phyloP scores from a whole-genome alignment of 306 rosid species.

The Citrullus mucosospermus region DNA sequence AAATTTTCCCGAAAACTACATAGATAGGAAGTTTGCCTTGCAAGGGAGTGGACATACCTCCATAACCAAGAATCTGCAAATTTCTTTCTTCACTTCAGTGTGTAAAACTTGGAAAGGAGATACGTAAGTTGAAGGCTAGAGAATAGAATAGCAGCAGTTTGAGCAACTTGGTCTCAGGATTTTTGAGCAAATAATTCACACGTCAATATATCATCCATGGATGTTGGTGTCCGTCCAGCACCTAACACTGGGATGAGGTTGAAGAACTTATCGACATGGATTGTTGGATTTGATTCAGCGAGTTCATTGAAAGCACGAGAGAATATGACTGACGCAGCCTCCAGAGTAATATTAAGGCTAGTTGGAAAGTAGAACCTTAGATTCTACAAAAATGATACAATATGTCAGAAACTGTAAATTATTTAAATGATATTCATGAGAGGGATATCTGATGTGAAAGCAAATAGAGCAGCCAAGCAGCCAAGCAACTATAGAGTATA shows the following conservation, averaged over 20 bases:
- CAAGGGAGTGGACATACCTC: not conserved
- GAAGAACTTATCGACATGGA: slow-evolving; percentile 41
- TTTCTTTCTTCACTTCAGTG: not conserved
- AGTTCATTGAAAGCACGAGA: slow-evolving; percentile 46
- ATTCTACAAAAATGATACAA: slow-evolving; percentile 38
- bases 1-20: not conserved
- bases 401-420: not conserved
- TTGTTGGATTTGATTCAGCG: slow-evolving; percentile 24
- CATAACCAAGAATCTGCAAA: not conserved
- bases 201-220: slow-evolving; percentile 52
- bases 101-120: not conserved
- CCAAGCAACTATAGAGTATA: too few species aligned
- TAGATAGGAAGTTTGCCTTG: not conserved
- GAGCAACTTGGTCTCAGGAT: slow-evolving; percentile 18
- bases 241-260: slow-evolving; percentile 81
- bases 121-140: not conserved
- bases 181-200: slow-evolving; percentile 69
- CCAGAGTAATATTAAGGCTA: slow-evolving; percentile 35
- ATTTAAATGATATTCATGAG: too few species aligned
- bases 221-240: slow-evolving; percentile 49
- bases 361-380: slow-evolving; percentile 62
- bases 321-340: slow-evolving; percentile 34
- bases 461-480: too few species aligned
- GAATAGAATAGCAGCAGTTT: not conserved
- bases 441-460: too few species aligned